Conservation (phyloP, 371 early-diverging fungal genomes). For the Entomophthora muscae region DNA sequence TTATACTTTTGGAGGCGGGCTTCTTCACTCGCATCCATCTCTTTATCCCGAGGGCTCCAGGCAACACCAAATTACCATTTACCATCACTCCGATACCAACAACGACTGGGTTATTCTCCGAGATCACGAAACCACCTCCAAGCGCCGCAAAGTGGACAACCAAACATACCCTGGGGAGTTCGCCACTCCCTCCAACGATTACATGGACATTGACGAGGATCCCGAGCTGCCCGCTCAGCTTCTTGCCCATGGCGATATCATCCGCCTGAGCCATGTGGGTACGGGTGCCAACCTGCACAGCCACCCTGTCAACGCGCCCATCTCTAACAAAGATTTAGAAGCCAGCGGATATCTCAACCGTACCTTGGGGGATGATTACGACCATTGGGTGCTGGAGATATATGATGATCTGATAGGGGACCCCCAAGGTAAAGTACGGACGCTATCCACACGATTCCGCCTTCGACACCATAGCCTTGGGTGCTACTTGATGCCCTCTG, state of each 20-base stretch:
- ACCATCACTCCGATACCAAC: conserved; percentile 93
- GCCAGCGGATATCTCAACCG: conserved; percentile 71
- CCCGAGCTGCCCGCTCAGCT: conserved; percentile 28
- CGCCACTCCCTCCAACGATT: conserved; percentile 10
- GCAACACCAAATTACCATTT: conserved; percentile 97
- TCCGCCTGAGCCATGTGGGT: conserved; percentile 59
- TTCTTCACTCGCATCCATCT: conserved; percentile 96
- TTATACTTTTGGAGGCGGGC: conserved; percentile 75
- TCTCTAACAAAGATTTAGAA: conserved; percentile 68
- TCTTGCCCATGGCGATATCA: conserved; percentile 59
- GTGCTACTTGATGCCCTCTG: conserved; percentile 69
- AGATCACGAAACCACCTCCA: not conserved
- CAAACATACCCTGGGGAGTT: not conserved
- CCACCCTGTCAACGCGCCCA: conserved; percentile 64
- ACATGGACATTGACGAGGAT: conserved; percentile 13
- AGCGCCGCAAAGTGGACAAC: not conserved
- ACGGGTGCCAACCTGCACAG: conserved; percentile 73
- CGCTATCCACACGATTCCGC: conserved; percentile 78
- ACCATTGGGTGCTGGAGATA: conserved; percentile 82
- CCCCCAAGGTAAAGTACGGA: conserved; percentile 24
- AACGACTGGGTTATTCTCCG: conserved; percentile 74
- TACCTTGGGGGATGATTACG: conserved; percentile 56
- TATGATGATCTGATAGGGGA: conserved; percentile 37
- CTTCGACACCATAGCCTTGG: conserved; percentile 59
- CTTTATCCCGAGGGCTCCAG: conserved; percentile 82